Conservation (phyloP, 2,329 filamentous ascomycete species). For the Cladosporium phlei region DNA sequence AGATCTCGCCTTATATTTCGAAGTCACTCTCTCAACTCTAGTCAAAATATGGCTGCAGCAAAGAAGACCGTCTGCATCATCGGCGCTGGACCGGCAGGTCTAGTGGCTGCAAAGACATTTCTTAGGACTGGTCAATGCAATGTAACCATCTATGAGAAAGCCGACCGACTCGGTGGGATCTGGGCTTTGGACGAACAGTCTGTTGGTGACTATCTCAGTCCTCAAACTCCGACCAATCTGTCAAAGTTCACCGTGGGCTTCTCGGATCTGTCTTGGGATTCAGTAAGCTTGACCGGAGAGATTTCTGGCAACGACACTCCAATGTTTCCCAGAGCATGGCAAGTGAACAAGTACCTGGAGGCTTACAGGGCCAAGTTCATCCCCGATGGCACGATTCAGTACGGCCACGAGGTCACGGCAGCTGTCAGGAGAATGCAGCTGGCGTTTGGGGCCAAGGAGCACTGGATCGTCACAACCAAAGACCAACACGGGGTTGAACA, state of each 20-base stretch:
- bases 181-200: slow-evolving; percentile 53
- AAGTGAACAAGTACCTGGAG: slow-evolving; percentile 68
- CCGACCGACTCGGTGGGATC: slow-evolving; percentile 66
- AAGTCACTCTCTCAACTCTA: too few relatives aligned
- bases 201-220: slow-evolving; percentile 58
- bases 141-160: slow-evolving; percentile 66
- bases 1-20: too few relatives aligned
- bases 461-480: slow-evolving; percentile 22
- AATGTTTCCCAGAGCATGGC: slow-evolving; percentile 70
- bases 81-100: slow-evolving; percentile 42
- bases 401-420: slow-evolving; percentile 25
- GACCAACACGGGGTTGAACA: slow-evolving; percentile 18
- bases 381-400: slow-evolving; percentile 45
- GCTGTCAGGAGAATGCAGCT: slow-evolving; percentile 9
- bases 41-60: background rate
- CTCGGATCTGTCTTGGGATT: slow-evolving; percentile 65
- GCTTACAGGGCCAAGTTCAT: slow-evolving; percentile 59
- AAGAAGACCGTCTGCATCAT: slow-evolving; percentile 34
- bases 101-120: slow-evolving; percentile 59
- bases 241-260: slow-evolving; percentile 66
- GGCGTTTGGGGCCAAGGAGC: slow-evolving; percentile 6
- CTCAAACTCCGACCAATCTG: slow-evolving; percentile 60
- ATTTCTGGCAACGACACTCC: slow-evolving; percentile 33
- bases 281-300: slow-evolving; percentile 31
- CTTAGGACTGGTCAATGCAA: slow-evolving; percentile 57